A percentile compares a stretch with the other conserved stretches of the same genome.
phyloP scores from a whole-genome alignment of 192 early-diverging fungal species.

The Mortierella antarctica region DNA sequence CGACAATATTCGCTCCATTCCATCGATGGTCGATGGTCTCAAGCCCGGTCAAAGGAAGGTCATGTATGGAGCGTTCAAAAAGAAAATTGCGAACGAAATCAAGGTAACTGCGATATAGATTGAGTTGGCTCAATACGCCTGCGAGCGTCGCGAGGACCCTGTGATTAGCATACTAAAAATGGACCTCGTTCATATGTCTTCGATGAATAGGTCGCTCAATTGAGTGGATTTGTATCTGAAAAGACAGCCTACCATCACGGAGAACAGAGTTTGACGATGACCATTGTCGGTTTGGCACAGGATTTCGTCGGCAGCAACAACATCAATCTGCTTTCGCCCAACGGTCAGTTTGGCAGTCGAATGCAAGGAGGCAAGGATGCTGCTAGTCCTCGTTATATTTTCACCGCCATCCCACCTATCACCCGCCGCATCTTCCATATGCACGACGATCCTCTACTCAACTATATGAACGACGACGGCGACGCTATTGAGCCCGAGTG shows the following conservation, averaged over 20 bases:
- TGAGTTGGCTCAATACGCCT: background rate
- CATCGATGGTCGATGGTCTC: constrained; percentile 92
- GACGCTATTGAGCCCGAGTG: constrained; percentile 94
- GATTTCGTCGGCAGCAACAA: constrained; percentile 98
- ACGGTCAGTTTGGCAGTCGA: constrained; percentile 94
- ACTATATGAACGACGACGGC: constrained; percentile 89
- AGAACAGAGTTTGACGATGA: constrained; percentile 82
- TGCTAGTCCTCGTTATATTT: constrained; percentile 98
- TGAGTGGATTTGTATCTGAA: constrained; percentile 91
- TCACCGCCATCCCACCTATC: constrained; percentile 78
- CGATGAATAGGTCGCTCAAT: constrained; percentile 72
- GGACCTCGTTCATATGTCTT: background rate
- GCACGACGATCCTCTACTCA: constrained; percentile 85
- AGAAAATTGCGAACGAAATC: constrained; percentile 83
- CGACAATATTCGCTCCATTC: constrained; percentile 95
- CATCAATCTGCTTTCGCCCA: constrained; percentile 82
- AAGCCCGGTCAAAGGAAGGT: constrained; percentile 99
- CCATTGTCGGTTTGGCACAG: constrained; percentile 94
- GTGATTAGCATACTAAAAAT: too few species aligned
- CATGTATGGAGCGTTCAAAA: constrained; percentile 86
- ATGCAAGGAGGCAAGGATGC: constrained; percentile 91
- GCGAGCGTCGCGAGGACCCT: too few species aligned
- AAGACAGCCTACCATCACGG: constrained; percentile 96
- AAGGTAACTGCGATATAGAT: constrained; percentile 61
- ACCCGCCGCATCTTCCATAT: constrained; percentile 82